These are phyloP conservation scores for Penicillium nucicola DNA, from an alignment of 495 filamentous ascomycete species.

Conservation along the genomic window DNA sequence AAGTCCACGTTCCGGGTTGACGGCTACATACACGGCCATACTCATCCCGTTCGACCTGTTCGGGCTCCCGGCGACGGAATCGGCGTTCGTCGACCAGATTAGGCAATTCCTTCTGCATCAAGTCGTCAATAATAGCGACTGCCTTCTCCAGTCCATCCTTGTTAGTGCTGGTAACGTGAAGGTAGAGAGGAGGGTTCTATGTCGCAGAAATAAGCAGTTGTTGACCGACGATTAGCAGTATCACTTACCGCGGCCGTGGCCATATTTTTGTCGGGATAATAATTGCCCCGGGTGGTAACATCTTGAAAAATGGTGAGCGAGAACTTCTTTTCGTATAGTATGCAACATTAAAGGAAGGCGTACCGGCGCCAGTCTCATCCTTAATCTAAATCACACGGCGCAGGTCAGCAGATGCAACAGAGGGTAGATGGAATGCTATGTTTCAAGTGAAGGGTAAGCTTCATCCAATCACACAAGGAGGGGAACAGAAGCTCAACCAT, in stretches of 20 bases:
- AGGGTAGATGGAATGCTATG: constrained; percentile 71
- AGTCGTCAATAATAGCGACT: constrained; percentile 78
- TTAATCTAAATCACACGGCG: constrained; percentile 94
- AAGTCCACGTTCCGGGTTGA: neutral
- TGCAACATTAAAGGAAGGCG: constrained; percentile 56
- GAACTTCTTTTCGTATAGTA: constrained; percentile 52
- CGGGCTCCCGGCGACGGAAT: constrained; percentile 84
- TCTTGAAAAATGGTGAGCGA: constrained; percentile 68
- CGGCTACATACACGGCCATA: constrained; percentile 72
- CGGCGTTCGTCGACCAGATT: constrained; percentile 93
- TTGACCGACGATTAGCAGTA: neutral
- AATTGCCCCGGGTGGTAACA: constrained; percentile 96
- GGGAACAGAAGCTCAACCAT: constrained; percentile 30
- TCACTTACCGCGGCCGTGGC: constrained; percentile 80
- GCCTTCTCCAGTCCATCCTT: constrained; percentile 91
- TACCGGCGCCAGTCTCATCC: constrained; percentile 99
- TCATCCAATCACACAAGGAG: constrained; percentile 61
- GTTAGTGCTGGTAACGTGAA: constrained; percentile 90
- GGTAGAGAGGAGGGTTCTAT: constrained; percentile 89
- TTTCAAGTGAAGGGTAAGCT: constrained; percentile 73
- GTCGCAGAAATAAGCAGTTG: neutral
- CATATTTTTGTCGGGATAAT: constrained; percentile 97
- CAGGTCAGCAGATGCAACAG: constrained; percentile 98
- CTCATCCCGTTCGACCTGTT: constrained; percentile 90
- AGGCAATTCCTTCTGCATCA: constrained; percentile 95